A percentile compares a stretch with the other conserved stretches of the same genome.
Conservation (phyloP, 148 eudicot species). For the Dianthus caryophyllus region DNA sequence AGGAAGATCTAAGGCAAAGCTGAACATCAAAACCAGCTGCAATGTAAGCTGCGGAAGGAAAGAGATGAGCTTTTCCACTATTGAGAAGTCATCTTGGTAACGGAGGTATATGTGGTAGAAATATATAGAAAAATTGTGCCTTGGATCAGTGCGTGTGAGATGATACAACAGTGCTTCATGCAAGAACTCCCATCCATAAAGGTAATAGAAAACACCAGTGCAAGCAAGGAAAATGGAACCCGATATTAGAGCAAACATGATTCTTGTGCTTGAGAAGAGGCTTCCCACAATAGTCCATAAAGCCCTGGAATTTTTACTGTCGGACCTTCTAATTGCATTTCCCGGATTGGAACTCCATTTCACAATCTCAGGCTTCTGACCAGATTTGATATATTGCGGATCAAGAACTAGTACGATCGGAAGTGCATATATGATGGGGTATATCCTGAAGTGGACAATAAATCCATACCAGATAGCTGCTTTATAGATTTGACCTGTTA, state of each 20-base stretch:
- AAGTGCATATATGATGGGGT: conserved; percentile 88
- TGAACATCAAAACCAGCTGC: conserved; percentile 65
- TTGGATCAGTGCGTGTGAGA: conserved; percentile 89
- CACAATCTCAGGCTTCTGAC: conserved; percentile 53
- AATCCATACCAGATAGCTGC: conserved; percentile 97
- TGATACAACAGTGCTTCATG: conserved; percentile 91
- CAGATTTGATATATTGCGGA: conserved; percentile 47
- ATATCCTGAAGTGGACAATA: conserved; percentile 87
- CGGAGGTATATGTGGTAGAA: conserved; percentile 94
- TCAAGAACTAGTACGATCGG: conserved; percentile 71
- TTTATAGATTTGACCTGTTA: conserved; percentile 55
- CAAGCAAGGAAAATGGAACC: conserved; percentile 63
- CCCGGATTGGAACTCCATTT: conserved; percentile 46
- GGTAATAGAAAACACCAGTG: conserved; percentile 63
- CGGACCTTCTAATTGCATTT: conserved; percentile 23
- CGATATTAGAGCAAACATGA: conserved; percentile 68
- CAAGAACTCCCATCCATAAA: conserved; percentile 86
- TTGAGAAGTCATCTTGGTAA: conserved; percentile 55
- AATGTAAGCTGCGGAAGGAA: conserved; percentile 88
- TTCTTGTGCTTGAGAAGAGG: conserved; percentile 52
- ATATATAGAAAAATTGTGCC: conserved; percentile 92
- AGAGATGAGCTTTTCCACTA: conserved; percentile 69
- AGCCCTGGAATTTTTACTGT: conserved; percentile 20
- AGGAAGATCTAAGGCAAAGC: conserved; percentile 75
- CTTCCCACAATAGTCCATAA: conserved; percentile 34